phyloP scores from a whole-genome alignment of 1,284 basidiomycete genomes.

The Trichosporon ovoides region DNA sequence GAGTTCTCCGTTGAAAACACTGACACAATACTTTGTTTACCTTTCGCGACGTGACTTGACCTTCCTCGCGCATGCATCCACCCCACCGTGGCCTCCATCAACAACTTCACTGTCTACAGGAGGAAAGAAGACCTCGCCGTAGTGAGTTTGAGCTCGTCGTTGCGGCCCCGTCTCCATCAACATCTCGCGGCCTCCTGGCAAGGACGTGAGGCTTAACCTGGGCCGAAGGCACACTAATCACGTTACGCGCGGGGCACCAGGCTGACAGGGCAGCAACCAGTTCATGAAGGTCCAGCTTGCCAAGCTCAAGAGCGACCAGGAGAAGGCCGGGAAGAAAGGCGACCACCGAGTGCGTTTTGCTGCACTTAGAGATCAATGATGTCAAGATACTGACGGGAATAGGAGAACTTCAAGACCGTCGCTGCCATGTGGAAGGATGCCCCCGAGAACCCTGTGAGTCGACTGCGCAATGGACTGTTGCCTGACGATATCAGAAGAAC shows the following conservation, averaged over 20 bases:
- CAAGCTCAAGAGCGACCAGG: constrained; percentile 46
- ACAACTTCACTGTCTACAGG: neutral
- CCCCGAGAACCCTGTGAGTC: constrained; percentile 46
- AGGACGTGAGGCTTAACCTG: too few relatives aligned
- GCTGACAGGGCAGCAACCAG: constrained; percentile 35
- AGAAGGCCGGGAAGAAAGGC: constrained; percentile 41
- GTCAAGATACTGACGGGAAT: neutral
- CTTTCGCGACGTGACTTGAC: neutral
- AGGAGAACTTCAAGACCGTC: constrained; percentile 47
- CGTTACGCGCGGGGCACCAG: neutral
- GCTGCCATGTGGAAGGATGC: constrained; percentile 39
- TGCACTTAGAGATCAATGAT: too few relatives aligned
- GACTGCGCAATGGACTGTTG: too few relatives aligned
- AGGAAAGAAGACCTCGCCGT: constrained; percentile 3
- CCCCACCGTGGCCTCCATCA: neutral
- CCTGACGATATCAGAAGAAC: constrained; percentile 4
- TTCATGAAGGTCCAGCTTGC: constrained; percentile 49
- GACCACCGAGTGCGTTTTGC: constrained; percentile 39
- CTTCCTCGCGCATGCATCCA: neutral
- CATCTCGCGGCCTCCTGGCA: neutral
- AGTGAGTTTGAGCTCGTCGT: neutral
- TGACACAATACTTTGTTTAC: constrained; percentile 2
- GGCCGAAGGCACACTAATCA: too few relatives aligned
- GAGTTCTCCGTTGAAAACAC: neutral
- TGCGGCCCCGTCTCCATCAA: neutral